Conservation (phyloP, 2,329 filamentous ascomycete species). For the Calonectria ilicicola region DNA sequence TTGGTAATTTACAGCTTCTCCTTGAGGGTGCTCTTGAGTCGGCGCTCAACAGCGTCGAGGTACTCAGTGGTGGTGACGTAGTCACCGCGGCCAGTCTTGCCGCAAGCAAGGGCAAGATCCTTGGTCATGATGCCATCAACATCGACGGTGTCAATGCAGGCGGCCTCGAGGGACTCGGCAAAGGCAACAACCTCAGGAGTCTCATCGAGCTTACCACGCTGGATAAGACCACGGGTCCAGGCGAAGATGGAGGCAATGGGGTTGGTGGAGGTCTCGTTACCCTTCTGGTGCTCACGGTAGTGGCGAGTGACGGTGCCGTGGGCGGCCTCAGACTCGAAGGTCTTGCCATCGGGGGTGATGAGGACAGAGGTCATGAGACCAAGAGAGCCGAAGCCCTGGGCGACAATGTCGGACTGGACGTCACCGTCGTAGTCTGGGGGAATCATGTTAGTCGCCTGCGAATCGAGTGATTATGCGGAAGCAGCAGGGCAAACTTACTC, state of each 20-base stretch:
- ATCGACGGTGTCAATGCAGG: slow-evolving; percentile 94
- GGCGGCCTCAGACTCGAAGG: slow-evolving; percentile 96
- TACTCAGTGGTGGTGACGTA: slow-evolving; percentile 96
- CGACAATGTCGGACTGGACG: slow-evolving; percentile 98
- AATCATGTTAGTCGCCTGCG: slow-evolving; percentile 24
- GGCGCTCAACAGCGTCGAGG: slow-evolving; percentile 89
- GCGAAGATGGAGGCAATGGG: slow-evolving; percentile 99
- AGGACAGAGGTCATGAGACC: slow-evolving; percentile 99
- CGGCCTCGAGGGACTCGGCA: slow-evolving; percentile 90
- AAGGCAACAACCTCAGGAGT: slow-evolving; percentile 95
- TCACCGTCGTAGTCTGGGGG: slow-evolving; percentile 95
- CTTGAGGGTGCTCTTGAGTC: slow-evolving; percentile 84
- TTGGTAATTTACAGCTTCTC: slow-evolving; percentile 72
- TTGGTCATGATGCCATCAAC: slow-evolving; percentile 98
- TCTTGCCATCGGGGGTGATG: slow-evolving; percentile 95
- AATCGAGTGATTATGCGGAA: slow-evolving; percentile 16
- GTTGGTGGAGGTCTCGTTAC: slow-evolving; percentile 96
- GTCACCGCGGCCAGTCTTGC: slow-evolving; percentile 84
- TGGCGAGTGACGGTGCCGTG: slow-evolving; percentile 98
- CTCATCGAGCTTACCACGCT: slow-evolving; percentile 91
- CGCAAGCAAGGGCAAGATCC: slow-evolving; percentile 94
- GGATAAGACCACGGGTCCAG: slow-evolving; percentile 94
- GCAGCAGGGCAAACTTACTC: slow-evolving; percentile 71
- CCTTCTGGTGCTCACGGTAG: slow-evolving; percentile 99
- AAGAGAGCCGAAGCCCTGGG: slow-evolving; percentile 97